Evolutionary conservation across 495 filamentous ascomycete genomes (phyloP).

Genomic region (Neurospora discreta): DNA sequence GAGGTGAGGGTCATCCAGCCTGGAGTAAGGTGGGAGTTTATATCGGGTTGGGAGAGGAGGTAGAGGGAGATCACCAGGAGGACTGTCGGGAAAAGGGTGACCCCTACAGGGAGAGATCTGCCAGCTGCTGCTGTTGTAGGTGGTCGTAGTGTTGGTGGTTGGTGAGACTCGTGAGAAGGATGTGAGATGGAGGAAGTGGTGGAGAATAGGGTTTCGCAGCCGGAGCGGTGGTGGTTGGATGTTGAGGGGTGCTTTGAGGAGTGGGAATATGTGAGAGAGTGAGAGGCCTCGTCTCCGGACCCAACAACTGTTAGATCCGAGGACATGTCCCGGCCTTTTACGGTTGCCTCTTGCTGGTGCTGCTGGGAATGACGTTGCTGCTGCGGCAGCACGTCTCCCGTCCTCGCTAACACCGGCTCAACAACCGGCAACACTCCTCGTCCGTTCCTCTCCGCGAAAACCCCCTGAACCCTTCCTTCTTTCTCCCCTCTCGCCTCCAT

Average conservation of each 20-base stretch:
- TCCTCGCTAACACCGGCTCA: neutral
- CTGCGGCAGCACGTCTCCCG: neutral
- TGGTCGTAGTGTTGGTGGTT: neutral
- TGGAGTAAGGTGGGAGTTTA: slow-evolving; percentile 22
- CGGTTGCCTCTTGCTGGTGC: neutral
- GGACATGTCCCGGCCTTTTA: neutral
- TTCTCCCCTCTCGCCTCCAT: slow-evolving; percentile 4
- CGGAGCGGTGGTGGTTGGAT: neutral
- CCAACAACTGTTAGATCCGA: neutral
- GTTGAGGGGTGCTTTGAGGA: neutral
- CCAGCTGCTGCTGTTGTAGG: slow-evolving; percentile 5
- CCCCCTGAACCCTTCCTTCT: neutral
- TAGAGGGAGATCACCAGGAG: slow-evolving; percentile 15
- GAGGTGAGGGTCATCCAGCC: slow-evolving; percentile 30
- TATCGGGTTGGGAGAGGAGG: slow-evolving; percentile 33
- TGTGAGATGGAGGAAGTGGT: neutral
- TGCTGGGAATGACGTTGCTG: neutral
- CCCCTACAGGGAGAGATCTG: slow-evolving; percentile 1
- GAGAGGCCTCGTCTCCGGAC: neutral
- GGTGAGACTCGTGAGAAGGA: neutral
- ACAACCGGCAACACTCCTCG: slow-evolving; percentile 5
- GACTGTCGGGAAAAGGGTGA: neutral
- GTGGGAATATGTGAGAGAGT: neutral
- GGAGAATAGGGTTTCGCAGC: neutral
- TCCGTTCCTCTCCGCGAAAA: neutral